Base-by-base conservation (phyloP, 306 rosid genomes). In the Coriaria nepalensis region DNA sequence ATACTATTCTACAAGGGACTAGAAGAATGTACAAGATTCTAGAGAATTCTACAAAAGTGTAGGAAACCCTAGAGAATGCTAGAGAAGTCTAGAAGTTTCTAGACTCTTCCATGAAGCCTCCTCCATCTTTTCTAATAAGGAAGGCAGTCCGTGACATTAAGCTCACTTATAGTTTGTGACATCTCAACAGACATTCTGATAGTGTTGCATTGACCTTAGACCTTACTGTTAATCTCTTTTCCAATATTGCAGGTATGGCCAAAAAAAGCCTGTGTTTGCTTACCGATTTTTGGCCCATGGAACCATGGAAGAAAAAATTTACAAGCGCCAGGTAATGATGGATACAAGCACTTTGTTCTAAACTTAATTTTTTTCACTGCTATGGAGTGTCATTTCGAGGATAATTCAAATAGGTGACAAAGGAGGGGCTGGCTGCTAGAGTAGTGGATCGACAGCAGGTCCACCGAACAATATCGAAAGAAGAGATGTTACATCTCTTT, bases 221-320 rank as follows among this genome's bases (percentile, higher is more conserved):
- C 13, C 8, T 56, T 45, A 13, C 40, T 38, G 11, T 47, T 35
- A 36, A 5, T 2, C 38, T 57, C 6, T 47, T 38, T 62, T 47
- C 7, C 34, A 38, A 59, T 13, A 56, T 48, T 70, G 63, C 73
- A 90, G 97, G 77, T 90, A 90, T 60, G 97, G 97, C 55, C 97
- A 90, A 83, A 78, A 39, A 65, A 90, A 90, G 63, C 97, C 97
- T 0, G 97, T 90, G 59, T 90, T 81, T 61, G 97, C 95, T 55
- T 90, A 90, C 68, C 74, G 97, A 59, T 63, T 90, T 73, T 73
- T 90, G 80, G 97, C 97, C 10, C 95, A 90, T 71, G 87, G 87
- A 68, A 90, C 97, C 15, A 90, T 90, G 95, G 97, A 90, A 76
- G 97, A 90, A 52, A 90, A 90, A 68, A 90, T 90, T 64, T 90